Percentiles rank a stretch among this genome's conserved stretches.
Conservation (phyloP, 2,329 filamentous ascomycete species). For the Penicillium sp. region DNA sequence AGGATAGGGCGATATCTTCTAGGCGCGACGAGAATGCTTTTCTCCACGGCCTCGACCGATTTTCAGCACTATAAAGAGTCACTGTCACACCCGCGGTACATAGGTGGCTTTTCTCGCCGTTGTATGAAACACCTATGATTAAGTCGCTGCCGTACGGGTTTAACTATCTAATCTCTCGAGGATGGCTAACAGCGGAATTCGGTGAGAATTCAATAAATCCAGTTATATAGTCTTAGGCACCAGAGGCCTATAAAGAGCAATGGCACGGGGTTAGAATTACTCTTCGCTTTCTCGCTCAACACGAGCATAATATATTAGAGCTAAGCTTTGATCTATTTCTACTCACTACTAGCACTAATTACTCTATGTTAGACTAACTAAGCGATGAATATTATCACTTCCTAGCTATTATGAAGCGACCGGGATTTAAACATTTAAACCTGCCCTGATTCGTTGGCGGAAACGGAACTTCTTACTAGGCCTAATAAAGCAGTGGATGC, state of each 20-base stretch:
- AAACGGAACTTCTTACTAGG: conserved; percentile 2
- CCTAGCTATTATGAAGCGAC: background rate
- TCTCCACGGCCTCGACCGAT: conserved; percentile 40
- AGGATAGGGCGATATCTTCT: background rate
- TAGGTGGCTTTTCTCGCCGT: conserved; percentile 41
- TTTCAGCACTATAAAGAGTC: conserved; percentile 46
- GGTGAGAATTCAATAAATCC: background rate
- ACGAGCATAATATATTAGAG: conserved; percentile 1
- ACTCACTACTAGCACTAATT: background rate
- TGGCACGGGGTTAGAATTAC: background rate
- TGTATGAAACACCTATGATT: conserved; percentile 52
- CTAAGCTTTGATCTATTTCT: background rate
- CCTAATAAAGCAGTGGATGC: background rate
- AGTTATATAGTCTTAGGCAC: background rate
- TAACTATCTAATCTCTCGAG: conserved; percentile 46
- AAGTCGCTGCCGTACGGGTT: conserved; percentile 49
- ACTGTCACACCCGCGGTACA: conserved; percentile 51
- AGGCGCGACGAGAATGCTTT: conserved; percentile 33
- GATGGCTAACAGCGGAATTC: conserved; percentile 32
- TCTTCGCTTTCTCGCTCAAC: background rate
- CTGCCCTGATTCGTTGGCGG: background rate
- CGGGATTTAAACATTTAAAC: background rate
- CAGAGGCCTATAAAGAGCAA: conserved; percentile 3
- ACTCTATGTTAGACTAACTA: background rate
- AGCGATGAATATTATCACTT: background rate